Percentiles rank a stretch among this genome's conserved stretches.
Conservation (phyloP, 2,329 filamentous ascomycete genomes). For the Nannizziopsis barbatae region DNA sequence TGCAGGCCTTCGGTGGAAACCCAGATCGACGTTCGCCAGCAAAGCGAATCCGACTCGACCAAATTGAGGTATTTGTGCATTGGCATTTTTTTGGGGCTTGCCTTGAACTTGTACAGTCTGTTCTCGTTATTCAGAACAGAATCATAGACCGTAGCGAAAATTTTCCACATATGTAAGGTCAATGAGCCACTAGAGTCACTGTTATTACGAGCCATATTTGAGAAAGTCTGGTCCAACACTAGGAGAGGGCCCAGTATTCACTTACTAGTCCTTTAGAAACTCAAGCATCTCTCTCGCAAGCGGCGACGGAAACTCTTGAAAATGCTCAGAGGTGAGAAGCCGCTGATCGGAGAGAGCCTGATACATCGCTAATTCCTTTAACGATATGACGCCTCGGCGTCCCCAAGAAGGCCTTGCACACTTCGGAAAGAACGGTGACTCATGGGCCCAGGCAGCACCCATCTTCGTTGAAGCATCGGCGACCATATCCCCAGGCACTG, state of each 20-base stretch:
- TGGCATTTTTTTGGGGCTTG: constrained; percentile 22
- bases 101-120: constrained; percentile 25
- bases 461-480: constrained; percentile 9
- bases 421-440: constrained; percentile 27
- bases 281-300: constrained; percentile 33
- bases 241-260: not conserved
- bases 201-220: not conserved
- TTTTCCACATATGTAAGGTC: constrained; percentile 36
- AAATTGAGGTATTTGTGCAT: constrained; percentile 28
- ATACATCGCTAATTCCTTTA: constrained; percentile 29
- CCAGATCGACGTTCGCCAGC: constrained; percentile 30
- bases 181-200: constrained; percentile 23
- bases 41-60: constrained; percentile 22
- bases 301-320: constrained; percentile 31
- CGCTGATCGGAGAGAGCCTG: constrained; percentile 29
- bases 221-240: no score
- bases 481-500: constrained; percentile 7
- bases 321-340: constrained; percentile 25
- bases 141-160: constrained; percentile 31
- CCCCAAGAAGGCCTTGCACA: constrained; percentile 22
- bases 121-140: constrained; percentile 23
- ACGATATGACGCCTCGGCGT: constrained; percentile 24
- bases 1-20: constrained; percentile 23
- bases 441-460: constrained; percentile 30
- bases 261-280: constrained; percentile 28